These are phyloP conservation scores for Nemania serpens DNA, from an alignment of 2,329 filamentous ascomycete genomes.

Conservation along the genomic window DNA sequence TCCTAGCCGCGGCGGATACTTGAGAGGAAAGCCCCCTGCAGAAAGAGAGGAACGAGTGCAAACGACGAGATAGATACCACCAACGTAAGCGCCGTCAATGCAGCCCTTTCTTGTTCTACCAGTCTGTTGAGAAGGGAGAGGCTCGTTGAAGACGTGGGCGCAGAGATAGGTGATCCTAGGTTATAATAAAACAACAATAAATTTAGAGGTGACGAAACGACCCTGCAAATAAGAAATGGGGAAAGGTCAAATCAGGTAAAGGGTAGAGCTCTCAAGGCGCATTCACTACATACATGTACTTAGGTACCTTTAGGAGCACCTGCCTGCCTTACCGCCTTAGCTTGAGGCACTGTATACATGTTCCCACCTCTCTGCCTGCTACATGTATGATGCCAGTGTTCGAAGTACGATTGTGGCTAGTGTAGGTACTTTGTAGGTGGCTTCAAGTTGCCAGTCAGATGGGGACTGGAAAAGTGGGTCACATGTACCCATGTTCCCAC, in stretches of 20 bases:
- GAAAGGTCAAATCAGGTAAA: constrained; percentile 23
- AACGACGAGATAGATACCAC: background rate
- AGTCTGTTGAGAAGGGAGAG: constrained; percentile 11
- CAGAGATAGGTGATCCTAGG: constrained; percentile 11
- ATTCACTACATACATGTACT: too few species aligned
- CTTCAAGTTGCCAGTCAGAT: too few species aligned
- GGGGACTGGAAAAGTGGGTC: too few species aligned
- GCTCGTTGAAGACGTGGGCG: constrained; percentile 13
- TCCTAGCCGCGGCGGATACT: background rate
- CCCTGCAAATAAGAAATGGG: constrained; percentile 18
- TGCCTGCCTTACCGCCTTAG: background rate
- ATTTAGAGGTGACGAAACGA: constrained; percentile 30
- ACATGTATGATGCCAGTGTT: too few species aligned
- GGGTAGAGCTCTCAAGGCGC: constrained; percentile 5
- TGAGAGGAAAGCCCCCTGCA: background rate
- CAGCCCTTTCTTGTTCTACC: too few species aligned
- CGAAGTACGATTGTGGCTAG: too few species aligned
- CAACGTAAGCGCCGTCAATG: background rate
- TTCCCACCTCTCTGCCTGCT: background rate
- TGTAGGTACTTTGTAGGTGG: too few species aligned
- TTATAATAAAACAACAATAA: constrained; percentile 19
- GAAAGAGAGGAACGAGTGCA: background rate
- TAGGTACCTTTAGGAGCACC: too few species aligned
- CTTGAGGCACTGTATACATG: background rate
- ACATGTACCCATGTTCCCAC: too few species aligned